phyloP scores from a whole-genome alignment of 306 rosid genomes.

The Biancaea sappan region DNA sequence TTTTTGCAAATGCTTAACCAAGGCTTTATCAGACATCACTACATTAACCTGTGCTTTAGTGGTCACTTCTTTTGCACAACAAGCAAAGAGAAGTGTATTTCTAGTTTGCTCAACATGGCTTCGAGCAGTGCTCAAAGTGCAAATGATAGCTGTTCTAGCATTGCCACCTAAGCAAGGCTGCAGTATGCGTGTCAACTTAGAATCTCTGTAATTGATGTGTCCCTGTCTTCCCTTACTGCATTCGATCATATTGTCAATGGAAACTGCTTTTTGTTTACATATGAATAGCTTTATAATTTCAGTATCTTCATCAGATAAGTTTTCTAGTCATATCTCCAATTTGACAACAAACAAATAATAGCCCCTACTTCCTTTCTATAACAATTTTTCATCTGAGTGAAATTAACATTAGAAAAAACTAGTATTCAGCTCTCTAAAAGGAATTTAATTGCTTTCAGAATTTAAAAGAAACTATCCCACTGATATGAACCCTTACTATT shows the following conservation, averaged over 20 bases:
- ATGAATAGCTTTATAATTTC: not conserved
- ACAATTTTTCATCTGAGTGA: not conserved
- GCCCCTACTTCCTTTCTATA: not conserved
- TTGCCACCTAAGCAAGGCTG: conserved; percentile 94
- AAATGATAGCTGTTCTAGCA: conserved; percentile 92
- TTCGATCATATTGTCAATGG: conserved; percentile 26
- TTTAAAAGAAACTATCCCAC: not conserved
- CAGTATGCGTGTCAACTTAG: conserved; percentile 87
- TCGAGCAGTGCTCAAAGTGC: conserved; percentile 90
- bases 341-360: not conserved
- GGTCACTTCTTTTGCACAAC: conserved; percentile 94
- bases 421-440: conserved; percentile 6
- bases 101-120: conserved; percentile 91
- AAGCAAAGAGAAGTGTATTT: conserved; percentile 92
- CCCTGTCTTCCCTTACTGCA: conserved; percentile 86
- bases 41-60: conserved; percentile 95
- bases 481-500: not conserved
- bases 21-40: conserved; percentile 93
- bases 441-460: not conserved
- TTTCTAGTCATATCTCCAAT: not conserved
- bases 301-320: not conserved
- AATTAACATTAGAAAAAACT: not conserved
- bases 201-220: conserved; percentile 91
- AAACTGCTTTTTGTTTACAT: conserved; percentile 4
- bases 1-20: conserved; percentile 87